phyloP scores from a whole-genome alignment of 2,329 filamentous ascomycete genomes.

The Bipolaris oryzae region DNA sequence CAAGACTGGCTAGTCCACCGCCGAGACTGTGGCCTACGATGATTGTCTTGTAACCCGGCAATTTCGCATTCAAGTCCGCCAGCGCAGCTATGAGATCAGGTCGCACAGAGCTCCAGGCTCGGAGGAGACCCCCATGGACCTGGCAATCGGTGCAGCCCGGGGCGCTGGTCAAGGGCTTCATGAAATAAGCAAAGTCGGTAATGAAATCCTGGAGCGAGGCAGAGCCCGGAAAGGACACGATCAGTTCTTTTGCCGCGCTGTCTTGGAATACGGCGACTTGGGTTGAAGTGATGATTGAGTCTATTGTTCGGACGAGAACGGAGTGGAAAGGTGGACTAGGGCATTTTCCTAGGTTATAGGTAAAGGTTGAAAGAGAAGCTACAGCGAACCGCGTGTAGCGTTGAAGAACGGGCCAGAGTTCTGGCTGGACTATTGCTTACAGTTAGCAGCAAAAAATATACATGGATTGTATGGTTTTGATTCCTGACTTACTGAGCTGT shows the following conservation, averaged over 20 bases:
- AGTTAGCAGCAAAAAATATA: not conserved
- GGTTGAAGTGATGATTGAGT: slow-evolving; percentile 14
- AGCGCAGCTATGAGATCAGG: slow-evolving; percentile 52
- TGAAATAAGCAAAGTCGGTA: slow-evolving; percentile 19
- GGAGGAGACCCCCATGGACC: slow-evolving; percentile 63
- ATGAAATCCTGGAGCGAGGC: slow-evolving; percentile 19
- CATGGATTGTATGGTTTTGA: not conserved
- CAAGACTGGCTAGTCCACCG: slow-evolving; percentile 66
- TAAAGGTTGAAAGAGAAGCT: slow-evolving; percentile 21
- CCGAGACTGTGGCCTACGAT: slow-evolving; percentile 71
- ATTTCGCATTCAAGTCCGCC: slow-evolving; percentile 47
- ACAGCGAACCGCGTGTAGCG: slow-evolving; percentile 24
- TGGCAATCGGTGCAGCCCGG: slow-evolving; percentile 52
- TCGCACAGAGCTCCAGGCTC: slow-evolving; percentile 61
- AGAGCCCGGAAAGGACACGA: slow-evolving; percentile 21
- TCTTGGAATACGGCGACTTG: slow-evolving; percentile 23
- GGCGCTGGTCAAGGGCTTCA: slow-evolving; percentile 13
- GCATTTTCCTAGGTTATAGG: slow-evolving; percentile 18
- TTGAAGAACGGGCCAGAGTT: slow-evolving; percentile 15
- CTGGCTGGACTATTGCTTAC: slow-evolving; percentile 10
- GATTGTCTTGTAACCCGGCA: slow-evolving; percentile 61
- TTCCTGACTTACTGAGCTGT: slow-evolving; percentile 9
- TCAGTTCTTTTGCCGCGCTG: slow-evolving; percentile 14
- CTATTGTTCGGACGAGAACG: slow-evolving; percentile 14
- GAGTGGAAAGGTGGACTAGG: slow-evolving; percentile 20